Conservation (phyloP, 805 yeast genomes). For the Starmera quercuum region DNA sequence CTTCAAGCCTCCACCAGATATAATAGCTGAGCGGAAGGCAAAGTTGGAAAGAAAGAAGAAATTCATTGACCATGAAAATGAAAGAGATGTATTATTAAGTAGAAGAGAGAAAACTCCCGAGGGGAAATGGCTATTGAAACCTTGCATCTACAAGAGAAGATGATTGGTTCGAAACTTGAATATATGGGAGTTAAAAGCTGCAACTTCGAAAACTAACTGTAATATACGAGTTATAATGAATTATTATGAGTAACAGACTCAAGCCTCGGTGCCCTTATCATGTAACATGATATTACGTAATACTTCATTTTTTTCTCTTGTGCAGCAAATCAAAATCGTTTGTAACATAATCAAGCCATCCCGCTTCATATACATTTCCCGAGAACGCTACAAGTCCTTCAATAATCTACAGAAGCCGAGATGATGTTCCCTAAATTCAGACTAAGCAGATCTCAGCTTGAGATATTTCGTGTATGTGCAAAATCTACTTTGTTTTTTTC, state of each 20-base stretch:
- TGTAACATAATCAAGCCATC: too few species aligned
- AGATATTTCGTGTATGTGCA: slow-evolving; percentile 1
- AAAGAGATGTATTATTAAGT: slow-evolving; percentile 48
- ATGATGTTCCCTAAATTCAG: neutral
- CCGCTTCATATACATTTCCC: too few species aligned
- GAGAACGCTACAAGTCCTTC: too few species aligned
- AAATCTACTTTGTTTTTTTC: neutral
- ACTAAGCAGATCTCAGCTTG: slow-evolving; percentile 1
- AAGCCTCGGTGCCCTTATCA: too few species aligned
- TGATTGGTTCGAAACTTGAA: slow-evolving; percentile 18
- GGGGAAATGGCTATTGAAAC: slow-evolving; percentile 87
- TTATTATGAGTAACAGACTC: too few species aligned
- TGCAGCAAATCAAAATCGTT: too few species aligned
- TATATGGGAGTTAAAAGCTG: neutral
- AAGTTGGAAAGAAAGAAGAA: slow-evolving; percentile 54
- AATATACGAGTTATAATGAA: too few species aligned
- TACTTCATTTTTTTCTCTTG: too few species aligned
- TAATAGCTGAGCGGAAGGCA: slow-evolving; percentile 53
- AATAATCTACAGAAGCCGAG: neutral
- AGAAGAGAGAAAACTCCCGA: slow-evolving; percentile 55
- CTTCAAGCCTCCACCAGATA: slow-evolving; percentile 73
- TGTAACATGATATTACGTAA: neutral
- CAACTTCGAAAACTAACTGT: too few species aligned
- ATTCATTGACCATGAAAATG: slow-evolving; percentile 65
- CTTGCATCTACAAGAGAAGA: slow-evolving; percentile 91